A percentile compares a stretch with the other conserved stretches of the same genome.
Conservation (phyloP, 768 basidiomycete genomes). For the Agaricus subrufescens region DNA sequence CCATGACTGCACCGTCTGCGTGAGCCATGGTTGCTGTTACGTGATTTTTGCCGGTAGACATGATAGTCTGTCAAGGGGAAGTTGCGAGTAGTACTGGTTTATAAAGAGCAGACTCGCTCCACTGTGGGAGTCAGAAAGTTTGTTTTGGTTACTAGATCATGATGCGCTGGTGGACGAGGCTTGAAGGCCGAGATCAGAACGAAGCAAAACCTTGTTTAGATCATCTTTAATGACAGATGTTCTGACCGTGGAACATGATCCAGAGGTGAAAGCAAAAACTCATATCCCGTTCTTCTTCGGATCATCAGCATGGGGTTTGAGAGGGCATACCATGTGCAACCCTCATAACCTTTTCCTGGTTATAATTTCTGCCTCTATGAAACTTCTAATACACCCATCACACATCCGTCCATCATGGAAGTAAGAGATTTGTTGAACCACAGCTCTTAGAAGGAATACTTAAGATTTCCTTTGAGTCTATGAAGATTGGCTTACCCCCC, state of each 20-base stretch:
- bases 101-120: too few species aligned
- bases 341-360: neutral
- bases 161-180: neutral
- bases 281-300: too few species aligned
- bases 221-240: too few species aligned
- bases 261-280: too few species aligned
- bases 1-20: constrained; percentile 37
- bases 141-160: neutral
- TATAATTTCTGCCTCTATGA: constrained; percentile 12
- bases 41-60: neutral
- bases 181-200: too few species aligned
- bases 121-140: too few species aligned
- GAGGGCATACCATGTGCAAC: neutral
- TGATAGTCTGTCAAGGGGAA: too few species aligned
- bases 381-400: constrained; percentile 21
- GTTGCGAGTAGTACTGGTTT: constrained; percentile 17
- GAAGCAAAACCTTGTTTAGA: too few species aligned
- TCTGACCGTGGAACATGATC: too few species aligned
- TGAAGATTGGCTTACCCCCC: constrained; percentile 29
- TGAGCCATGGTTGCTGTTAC: constrained; percentile 19
- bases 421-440: constrained; percentile 40
- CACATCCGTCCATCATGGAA: constrained; percentile 37
- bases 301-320: too few species aligned
- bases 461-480: neutral
- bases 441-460: constrained; percentile 24